These are phyloP conservation scores for Hippophae rhamnoides DNA, from an alignment of 306 rosid species.

Conservation along the genomic window DNA sequence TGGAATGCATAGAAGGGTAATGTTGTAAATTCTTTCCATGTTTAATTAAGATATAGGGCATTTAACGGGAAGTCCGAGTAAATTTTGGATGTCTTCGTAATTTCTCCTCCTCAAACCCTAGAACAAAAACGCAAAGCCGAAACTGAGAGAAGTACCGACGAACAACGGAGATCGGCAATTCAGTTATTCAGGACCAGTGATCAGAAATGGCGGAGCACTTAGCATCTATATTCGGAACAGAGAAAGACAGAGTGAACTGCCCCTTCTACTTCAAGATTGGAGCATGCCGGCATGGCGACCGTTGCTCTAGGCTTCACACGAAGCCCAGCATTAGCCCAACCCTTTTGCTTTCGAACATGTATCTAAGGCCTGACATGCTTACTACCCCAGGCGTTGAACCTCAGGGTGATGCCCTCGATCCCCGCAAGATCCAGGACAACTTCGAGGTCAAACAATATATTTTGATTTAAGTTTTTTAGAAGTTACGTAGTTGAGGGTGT, in stretches of 20 bases:
- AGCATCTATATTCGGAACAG: conserved; percentile 96
- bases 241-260: conserved; percentile 92
- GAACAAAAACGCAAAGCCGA: too few species aligned
- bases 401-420: conserved; percentile 67
- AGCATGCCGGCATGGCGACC: conserved; percentile 96
- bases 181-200: too few species aligned
- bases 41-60: too few species aligned
- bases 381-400: conserved; percentile 53
- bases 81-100: too few species aligned
- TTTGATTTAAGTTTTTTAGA: neutral
- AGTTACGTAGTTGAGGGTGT: neutral
- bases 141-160: too few species aligned
- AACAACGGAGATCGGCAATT: too few species aligned
- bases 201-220: conserved; percentile 85
- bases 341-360: conserved; percentile 88
- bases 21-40: too few species aligned
- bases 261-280: conserved; percentile 99
- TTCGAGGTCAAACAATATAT: conserved; percentile 33
- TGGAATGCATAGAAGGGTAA: too few species aligned
- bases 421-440: conserved; percentile 85
- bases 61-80: too few species aligned
- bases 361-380: conserved; percentile 81
- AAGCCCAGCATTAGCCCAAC: conserved; percentile 97
- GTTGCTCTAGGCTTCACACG: conserved; percentile 92
- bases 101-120: too few species aligned